Evolutionary conservation across 345 rosid species (phyloP).

Genomic region (Brassica carinata): DNA sequence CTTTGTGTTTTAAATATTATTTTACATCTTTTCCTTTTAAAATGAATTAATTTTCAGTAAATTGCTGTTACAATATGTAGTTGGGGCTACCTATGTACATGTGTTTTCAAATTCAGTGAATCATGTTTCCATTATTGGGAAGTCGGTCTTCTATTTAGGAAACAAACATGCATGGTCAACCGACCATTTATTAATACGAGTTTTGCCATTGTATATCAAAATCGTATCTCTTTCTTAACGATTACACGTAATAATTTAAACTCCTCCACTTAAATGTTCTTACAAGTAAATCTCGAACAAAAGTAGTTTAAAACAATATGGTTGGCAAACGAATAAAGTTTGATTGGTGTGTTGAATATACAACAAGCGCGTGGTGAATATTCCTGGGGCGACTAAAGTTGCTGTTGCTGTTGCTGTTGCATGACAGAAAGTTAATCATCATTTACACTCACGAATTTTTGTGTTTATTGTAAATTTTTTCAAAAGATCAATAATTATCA

Average conservation of each 20-base stretch:
- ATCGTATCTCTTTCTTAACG: neutral
- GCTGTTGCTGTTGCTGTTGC: neutral
- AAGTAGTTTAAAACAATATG: neutral
- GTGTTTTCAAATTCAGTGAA: slow-evolving; percentile 28
- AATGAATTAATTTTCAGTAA: neutral
- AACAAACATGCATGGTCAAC: slow-evolving; percentile 29
- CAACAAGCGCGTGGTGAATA: neutral
- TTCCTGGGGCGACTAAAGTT: neutral
- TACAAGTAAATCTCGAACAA: neutral
- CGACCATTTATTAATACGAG: neutral
- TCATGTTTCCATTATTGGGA: slow-evolving; percentile 23
- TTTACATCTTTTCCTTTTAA: neutral
- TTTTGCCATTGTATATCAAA: neutral
- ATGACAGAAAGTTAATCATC: slow-evolving; percentile 1
- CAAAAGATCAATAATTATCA: neutral
- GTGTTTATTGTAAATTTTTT: neutral
- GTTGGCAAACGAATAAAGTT: neutral
- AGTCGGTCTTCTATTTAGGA: slow-evolving; percentile 7
- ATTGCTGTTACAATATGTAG: neutral
- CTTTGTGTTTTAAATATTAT: neutral
- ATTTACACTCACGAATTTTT: neutral
- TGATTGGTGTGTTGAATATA: neutral
- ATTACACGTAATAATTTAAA: neutral
- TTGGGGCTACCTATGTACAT: slow-evolving; percentile 1
- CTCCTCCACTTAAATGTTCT: neutral